Base-by-base conservation (phyloP, 208 protist genomes). In the Leishmania mexicana region DNA sequence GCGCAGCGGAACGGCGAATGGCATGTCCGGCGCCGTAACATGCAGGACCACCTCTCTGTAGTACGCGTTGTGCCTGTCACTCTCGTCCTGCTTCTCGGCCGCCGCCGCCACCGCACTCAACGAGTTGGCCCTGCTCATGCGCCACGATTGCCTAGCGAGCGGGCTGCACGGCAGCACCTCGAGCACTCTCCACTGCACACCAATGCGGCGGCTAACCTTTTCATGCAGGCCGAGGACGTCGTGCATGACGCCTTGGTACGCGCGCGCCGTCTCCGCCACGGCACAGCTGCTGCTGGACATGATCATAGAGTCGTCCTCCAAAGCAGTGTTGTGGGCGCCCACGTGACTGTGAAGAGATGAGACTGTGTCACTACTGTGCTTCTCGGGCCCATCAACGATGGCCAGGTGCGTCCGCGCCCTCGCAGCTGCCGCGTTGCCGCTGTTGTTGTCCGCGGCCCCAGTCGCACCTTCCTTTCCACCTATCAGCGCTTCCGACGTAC, bases 21-120 rank as follows among this genome's bases (percentile, higher is more conserved):
- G 80, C 60, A 87, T 75, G 15, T 83, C 80, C 3, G 24, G 3
- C 28, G 80, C 80, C 28, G 78, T 73, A 11, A 89, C 89, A 47
- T 82, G 80, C 81, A 91, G 62, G n/a, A 87, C 79, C 15, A 83
- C 72, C 38, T 91, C 88, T 35, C 81, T 72, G 6, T 60, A 71
- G 64, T 73, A 72, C 53, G 40, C 6, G 24, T n/a, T 65, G 64
- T 28, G 47, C 15, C 42, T 74, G 64, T 49, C 57, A 38, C 15
- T 47, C 53, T 62, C 68, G 15, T 6, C 49, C 45, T 28, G 49
- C 15, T 71, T 19, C 60, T n/a, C n/a, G 31, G 60, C 28, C 28
- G n/a, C 60, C 13, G 60, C 60, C 13, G 60, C n/a, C 31, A 15
- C 13, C 62, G 51, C 67, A 38, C 31, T 57, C 24, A 21, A 13